These are phyloP conservation scores for Canavalia ensiformis DNA, from an alignment of 306 rosid species.

Conservation along the genomic window DNA sequence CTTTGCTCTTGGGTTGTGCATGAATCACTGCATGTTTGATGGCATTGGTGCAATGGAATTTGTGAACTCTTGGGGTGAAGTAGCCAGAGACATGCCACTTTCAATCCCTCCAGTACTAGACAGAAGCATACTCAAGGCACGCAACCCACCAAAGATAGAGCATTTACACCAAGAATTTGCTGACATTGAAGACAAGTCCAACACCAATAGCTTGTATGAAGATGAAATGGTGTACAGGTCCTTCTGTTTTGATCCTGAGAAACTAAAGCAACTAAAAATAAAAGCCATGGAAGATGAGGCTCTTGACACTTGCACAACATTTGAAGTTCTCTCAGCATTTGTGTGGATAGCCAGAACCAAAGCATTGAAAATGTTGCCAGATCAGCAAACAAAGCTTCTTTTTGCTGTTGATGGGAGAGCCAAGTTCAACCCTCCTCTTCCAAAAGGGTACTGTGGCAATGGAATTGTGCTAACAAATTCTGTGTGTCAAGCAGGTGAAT, in stretches of 20 bases:
- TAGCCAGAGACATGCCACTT: slow-evolving; percentile 74
- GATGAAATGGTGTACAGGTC: slow-evolving; percentile 76
- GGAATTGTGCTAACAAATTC: slow-evolving; percentile 81
- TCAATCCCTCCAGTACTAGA: slow-evolving; percentile 69
- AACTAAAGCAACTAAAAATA: slow-evolving; percentile 66
- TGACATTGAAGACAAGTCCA: slow-evolving; percentile 77
- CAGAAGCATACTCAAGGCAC: slow-evolving; percentile 70
- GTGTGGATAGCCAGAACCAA: slow-evolving; percentile 88
- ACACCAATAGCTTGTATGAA: slow-evolving; percentile 56
- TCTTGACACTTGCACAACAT: slow-evolving; percentile 71
- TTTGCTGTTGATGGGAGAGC: slow-evolving; percentile 90
- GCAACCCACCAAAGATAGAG: slow-evolving; percentile 70
- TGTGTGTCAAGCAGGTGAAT: slow-evolving; percentile 71
- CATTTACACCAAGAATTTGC: slow-evolving; percentile 78
- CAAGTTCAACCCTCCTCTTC: slow-evolving; percentile 73
- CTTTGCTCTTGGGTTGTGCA: slow-evolving; percentile 77
- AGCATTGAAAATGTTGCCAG: slow-evolving; percentile 67
- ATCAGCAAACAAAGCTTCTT: slow-evolving; percentile 84
- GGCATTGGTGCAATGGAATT: slow-evolving; percentile 91
- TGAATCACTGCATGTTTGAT: slow-evolving; percentile 92
- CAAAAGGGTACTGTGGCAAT: slow-evolving; percentile 84
- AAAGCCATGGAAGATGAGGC: slow-evolving; percentile 73
- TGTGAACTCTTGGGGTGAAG: slow-evolving; percentile 89
- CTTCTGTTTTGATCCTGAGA: slow-evolving; percentile 80
- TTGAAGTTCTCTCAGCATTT: slow-evolving; percentile 88